These are phyloP conservation scores for Fonsecaea pedrosoi DNA, from an alignment of 2,329 filamentous ascomycete species.

Conservation along the genomic window DNA sequence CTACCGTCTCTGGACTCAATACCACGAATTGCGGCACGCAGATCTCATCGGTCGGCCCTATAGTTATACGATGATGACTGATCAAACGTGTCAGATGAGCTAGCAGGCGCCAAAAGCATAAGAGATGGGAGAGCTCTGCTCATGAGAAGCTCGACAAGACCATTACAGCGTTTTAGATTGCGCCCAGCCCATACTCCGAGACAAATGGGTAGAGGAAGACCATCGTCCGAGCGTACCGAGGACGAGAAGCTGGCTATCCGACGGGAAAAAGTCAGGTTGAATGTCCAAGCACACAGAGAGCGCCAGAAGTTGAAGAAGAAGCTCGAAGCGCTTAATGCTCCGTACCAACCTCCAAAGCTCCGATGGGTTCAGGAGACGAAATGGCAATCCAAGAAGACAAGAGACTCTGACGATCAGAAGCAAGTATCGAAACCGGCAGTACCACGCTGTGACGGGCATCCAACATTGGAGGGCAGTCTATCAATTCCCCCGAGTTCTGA, in stretches of 20 bases:
- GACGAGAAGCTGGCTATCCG: constrained; percentile 8
- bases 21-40: not conserved
- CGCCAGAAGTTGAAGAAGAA: constrained; percentile 18
- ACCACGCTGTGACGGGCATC: not conserved
- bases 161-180: not conserved
- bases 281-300: constrained; percentile 16
- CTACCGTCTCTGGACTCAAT: not conserved
- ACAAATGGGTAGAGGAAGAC: constrained; percentile 7
- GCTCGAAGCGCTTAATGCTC: constrained; percentile 8
- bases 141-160: not conserved
- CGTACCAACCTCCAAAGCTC: constrained; percentile 1
- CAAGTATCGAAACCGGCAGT: not conserved
- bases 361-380: constrained; percentile 14
- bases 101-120: not conserved
- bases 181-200: not conserved
- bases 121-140: not conserved
- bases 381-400: not conserved
- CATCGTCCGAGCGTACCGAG: not conserved
- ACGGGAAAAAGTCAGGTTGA: constrained; percentile 18
- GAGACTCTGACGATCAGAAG: not conserved
- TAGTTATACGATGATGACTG: not conserved
- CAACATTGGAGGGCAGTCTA: not conserved
- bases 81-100: not conserved
- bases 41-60: not conserved
- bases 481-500: not conserved